These are phyloP conservation scores for Alternaria brassicae DNA, from an alignment of 2,329 filamentous ascomycete species.

Conservation along the genomic window DNA sequence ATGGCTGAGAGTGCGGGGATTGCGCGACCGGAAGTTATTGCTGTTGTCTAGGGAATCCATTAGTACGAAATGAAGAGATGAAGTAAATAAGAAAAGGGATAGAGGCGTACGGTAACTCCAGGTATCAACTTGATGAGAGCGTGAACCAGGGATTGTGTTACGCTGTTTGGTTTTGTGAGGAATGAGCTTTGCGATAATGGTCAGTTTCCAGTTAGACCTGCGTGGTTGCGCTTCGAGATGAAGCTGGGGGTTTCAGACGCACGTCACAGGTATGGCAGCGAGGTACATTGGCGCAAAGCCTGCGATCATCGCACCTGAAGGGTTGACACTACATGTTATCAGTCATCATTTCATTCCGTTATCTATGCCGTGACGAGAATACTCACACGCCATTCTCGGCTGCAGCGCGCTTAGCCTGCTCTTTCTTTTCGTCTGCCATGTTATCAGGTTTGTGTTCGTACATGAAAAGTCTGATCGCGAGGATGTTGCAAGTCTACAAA, in stretches of 20 bases:
- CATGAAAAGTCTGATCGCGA: background rate
- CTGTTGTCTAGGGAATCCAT: slow-evolving; percentile 5
- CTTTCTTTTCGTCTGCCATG: slow-evolving; percentile 33
- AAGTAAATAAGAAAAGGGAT: background rate
- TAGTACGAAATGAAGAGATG: background rate
- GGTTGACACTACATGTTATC: slow-evolving; percentile 21
- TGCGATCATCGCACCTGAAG: slow-evolving; percentile 21
- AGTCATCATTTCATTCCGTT: background rate
- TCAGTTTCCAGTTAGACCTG: background rate
- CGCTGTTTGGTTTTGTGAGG: slow-evolving; percentile 30
- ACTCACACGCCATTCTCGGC: slow-evolving; percentile 28
- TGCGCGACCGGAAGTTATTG: slow-evolving; percentile 30
- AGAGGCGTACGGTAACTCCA: slow-evolving; percentile 22
- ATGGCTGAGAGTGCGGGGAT: slow-evolving; percentile 31
- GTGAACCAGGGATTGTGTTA: slow-evolving; percentile 30
- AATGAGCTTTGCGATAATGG: slow-evolving; percentile 9
- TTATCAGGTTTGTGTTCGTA: background rate
- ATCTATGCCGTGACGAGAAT: background rate
- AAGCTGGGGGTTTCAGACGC: background rate
- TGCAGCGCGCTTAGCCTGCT: slow-evolving; percentile 23
- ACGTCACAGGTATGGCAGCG: slow-evolving; percentile 29
- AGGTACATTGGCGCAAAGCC: slow-evolving; percentile 31
- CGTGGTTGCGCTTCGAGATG: background rate
- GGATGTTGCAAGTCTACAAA: background rate
- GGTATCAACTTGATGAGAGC: slow-evolving; percentile 31